phyloP scores from a whole-genome alignment of 805 yeast genomes.

The Priceomyces melissophilus region DNA sequence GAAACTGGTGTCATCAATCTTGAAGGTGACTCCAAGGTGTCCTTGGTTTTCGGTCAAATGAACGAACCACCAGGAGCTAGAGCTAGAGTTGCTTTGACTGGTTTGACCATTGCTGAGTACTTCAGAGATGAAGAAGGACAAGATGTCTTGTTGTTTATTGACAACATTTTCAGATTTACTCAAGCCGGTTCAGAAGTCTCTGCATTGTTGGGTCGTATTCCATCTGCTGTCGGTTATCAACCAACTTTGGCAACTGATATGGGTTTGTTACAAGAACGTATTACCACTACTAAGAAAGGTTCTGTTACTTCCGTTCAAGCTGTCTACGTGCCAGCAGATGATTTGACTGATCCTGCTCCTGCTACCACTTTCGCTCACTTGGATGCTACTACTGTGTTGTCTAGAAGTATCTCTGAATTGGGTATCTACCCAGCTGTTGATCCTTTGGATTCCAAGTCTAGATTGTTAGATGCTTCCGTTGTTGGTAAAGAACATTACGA shows the following conservation, averaged over 20 bases:
- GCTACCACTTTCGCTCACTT: conserved; percentile 99
- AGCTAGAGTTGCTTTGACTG: conserved; percentile 99
- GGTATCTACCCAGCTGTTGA: conserved; percentile 99
- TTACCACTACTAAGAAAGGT: conserved; percentile 99
- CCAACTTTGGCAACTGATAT: conserved; percentile 99
- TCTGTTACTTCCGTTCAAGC: conserved; percentile 99
- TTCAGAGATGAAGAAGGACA: conserved; percentile 99
- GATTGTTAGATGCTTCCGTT: conserved; percentile 94
- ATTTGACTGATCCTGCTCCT: conserved; percentile 99
- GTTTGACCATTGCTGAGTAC: conserved; percentile 99
- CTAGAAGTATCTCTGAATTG: conserved; percentile 99
- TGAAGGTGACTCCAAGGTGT: conserved; percentile 99
- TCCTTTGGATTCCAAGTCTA: conserved; percentile 98
- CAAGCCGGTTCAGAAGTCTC: conserved; percentile 99
- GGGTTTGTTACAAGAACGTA: conserved; percentile 99
- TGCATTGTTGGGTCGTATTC: conserved; percentile 99
- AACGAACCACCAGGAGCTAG: conserved; percentile 99
- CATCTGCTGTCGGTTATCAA: conserved; percentile 99
- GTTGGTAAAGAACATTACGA: conserved; percentile 99
- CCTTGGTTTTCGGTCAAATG: conserved; percentile 99
- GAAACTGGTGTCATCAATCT: conserved; percentile 99
- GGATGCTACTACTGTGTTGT: conserved; percentile 99
- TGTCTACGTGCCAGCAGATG: conserved; percentile 99
- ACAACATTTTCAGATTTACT: conserved; percentile 99
- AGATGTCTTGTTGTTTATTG: conserved; percentile 98